phyloP scores from a whole-genome alignment of 345 rosid species.

The Passiflora organensis region DNA sequence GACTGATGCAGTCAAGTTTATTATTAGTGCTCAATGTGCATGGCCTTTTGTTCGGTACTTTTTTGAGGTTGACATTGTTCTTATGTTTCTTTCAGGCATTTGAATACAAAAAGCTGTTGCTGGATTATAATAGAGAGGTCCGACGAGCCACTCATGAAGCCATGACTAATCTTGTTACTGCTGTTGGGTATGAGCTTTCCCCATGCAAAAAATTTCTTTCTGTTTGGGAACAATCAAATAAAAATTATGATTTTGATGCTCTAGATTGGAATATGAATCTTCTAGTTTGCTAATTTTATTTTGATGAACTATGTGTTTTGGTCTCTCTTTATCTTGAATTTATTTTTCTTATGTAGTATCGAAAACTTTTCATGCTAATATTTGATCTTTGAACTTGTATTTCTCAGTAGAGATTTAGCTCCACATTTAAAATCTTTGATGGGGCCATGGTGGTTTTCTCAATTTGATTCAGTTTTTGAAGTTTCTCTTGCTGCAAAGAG shows the following conservation, averaged over 20 bases:
- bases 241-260: not conserved
- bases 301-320: not conserved
- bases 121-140: slow-evolving; percentile 93
- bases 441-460: slow-evolving; percentile 99
- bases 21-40: not conserved
- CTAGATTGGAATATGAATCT: too few species aligned
- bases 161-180: slow-evolving; percentile 66
- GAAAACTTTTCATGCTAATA: not conserved
- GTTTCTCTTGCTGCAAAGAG: slow-evolving; percentile 83
- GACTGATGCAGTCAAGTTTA: not conserved
- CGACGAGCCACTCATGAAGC: slow-evolving; percentile 86
- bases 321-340: slow-evolving; percentile 1
- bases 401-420: slow-evolving; percentile 80
- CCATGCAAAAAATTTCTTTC: not conserved
- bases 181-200: slow-evolving; percentile 58
- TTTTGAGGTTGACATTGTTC: not conserved
- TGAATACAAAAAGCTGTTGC: slow-evolving; percentile 78
- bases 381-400: slow-evolving; percentile 13
- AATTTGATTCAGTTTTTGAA: slow-evolving; percentile 80
- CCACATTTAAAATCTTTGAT: slow-evolving; percentile 77
- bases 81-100: slow-evolving; percentile 44
- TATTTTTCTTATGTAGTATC: not conserved
- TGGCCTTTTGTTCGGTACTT: not conserved
- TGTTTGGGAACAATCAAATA: not conserved
- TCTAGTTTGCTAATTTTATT: too few species aligned